Base-by-base conservation (phyloP, 306 rosid genomes). In the Vigna mungo region DNA sequence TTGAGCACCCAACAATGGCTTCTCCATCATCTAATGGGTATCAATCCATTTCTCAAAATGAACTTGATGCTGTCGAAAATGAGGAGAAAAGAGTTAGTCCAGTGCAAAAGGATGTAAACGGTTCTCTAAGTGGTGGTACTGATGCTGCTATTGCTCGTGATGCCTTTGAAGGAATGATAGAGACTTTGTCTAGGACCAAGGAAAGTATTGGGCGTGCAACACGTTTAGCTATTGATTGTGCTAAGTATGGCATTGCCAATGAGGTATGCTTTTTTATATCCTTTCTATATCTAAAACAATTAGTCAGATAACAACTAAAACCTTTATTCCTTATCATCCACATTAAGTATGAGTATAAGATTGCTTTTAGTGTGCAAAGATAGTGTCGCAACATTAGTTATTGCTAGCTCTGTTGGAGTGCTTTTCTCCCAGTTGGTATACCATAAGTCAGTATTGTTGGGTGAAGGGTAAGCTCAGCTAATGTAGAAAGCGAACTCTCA, bases 161-260 rank as follows among this genome's bases (percentile, higher is more conserved):
- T 84, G 94, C 98, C 80, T 94, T 94, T 89, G 98, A 94, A 84
- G 98, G 96, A 74, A 94, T 94, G 98, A 91, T 94, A 54, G 98
- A 91, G 81, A 94, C 98, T 84, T 82, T 94, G 87, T 91, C 98
- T n/a, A 88, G 98, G 85, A 94, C 96, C 62, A 94, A 90, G 79
- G 98, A 94, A 86, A 94, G 98, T 78, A 94, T 94, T 83, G 93
- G 96, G 63, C 97, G 98, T 14, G 96, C 98, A 32, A 94, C 98
- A 39, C 97, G 98, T 78, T 91, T 89, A 76, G 98, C 98, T 73
- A 90, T 94, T 91, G 97, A 94, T 68, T 94, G 98, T 91, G 98
- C 98, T 32, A 91, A 92, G 80, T 91, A 91, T 81, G 97, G 98
- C 53, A 90, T 94, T 86, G 96, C 98, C 46, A 91, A 87, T 81